Evolutionary conservation across 495 filamentous ascomycete species (phyloP).

Genomic region (Monascus purpureus): DNA sequence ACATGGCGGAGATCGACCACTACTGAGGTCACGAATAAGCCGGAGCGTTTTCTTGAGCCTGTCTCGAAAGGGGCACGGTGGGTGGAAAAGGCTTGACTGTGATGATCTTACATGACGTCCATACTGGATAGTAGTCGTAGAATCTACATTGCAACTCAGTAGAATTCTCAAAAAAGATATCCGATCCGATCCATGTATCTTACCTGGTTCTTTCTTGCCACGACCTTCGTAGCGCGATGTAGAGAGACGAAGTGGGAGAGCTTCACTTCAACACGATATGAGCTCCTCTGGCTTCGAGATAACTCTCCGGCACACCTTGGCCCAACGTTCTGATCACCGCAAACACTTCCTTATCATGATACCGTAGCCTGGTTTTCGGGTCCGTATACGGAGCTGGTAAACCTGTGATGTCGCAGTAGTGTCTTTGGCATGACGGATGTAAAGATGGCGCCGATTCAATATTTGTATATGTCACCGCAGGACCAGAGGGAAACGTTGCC

Average conservation of each 20-base stretch:
- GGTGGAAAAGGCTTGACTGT: conserved; percentile 88
- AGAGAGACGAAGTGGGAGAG: not conserved
- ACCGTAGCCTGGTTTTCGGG: conserved; percentile 82
- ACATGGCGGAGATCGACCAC: conserved; percentile 40
- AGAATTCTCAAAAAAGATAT: no score
- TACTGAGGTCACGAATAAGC: conserved; percentile 76
- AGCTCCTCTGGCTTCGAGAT: conserved; percentile 76
- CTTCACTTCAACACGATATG: conserved; percentile 80
- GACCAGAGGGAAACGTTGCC: conserved; percentile 33
- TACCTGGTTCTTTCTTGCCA: no score
- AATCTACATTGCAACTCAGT: not conserved
- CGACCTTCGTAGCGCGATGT: no score
- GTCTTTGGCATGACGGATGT: conserved; percentile 54
- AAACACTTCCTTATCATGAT: conserved; percentile 84
- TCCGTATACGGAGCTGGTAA: conserved; percentile 78
- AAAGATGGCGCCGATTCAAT: conserved; percentile 84
- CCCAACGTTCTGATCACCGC: conserved; percentile 58
- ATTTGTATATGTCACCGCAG: conserved; percentile 81
- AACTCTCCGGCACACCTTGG: conserved; percentile 70
- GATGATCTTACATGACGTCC: conserved; percentile 45
- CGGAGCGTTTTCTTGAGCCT: conserved; percentile 77
- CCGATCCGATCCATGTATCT: no score
- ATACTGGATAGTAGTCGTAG: no score
- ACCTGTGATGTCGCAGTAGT: conserved; percentile 93
- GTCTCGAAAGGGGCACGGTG: conserved; percentile 60